Evolutionary conservation across 257 asterid species (phyloP).

Genomic region (Perilla frutescens): DNA sequence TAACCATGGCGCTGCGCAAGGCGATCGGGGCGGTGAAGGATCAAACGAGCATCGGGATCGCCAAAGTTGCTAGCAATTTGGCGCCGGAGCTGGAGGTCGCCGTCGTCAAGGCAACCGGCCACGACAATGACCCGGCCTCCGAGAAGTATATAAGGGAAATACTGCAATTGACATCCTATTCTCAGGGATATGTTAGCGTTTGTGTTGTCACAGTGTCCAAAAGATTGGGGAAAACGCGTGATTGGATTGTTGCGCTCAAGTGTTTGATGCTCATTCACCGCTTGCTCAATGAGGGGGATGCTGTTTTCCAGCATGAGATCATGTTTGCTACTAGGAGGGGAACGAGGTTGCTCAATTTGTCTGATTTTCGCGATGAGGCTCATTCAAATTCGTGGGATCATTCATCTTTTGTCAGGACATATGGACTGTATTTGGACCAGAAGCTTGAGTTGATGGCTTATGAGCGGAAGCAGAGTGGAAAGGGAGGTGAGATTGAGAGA

Average conservation of each 20-base stretch:
- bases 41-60: conserved; percentile 83
- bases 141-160: conserved; percentile 78
- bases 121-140: conserved; percentile 86
- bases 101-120: conserved; percentile 83
- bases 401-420: conserved; percentile 76
- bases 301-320: conserved; percentile 73
- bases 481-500: conserved; percentile 48
- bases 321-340: conserved; percentile 84
- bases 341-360: conserved; percentile 67
- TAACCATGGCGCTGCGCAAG: conserved; percentile 73
- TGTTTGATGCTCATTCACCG: conserved; percentile 75
- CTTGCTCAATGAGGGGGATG: conserved; percentile 68
- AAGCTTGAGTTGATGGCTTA: conserved; percentile 66
- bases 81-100: conserved; percentile 91
- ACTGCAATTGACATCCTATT: conserved; percentile 63
- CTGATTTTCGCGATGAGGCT: conserved; percentile 89
- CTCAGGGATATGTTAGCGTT: conserved; percentile 71
- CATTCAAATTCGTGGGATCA: conserved; percentile 86
- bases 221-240: conserved; percentile 80
- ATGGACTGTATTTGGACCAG: conserved; percentile 74
- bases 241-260: conserved; percentile 87
- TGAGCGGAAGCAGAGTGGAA: conserved; percentile 57
- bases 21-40: conserved; percentile 93
- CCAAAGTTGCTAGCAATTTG: conserved; percentile 76
- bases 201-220: conserved; percentile 65